phyloP scores from a whole-genome alignment of 805 yeast genomes.

The Candida insectalens region DNA sequence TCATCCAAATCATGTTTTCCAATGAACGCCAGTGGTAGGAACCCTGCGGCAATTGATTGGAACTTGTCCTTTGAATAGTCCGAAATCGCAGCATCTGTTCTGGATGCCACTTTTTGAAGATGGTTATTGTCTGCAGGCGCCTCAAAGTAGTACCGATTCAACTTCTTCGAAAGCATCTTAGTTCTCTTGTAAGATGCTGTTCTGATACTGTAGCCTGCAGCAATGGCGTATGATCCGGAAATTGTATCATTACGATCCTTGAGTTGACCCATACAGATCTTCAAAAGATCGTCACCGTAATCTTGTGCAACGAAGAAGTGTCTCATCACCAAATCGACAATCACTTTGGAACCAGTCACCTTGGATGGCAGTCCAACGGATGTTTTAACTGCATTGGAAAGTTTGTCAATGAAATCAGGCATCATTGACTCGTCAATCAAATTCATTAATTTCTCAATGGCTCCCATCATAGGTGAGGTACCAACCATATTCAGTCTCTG shows the following conservation, averaged over 20 bases:
- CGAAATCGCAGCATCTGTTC: slow-evolving; percentile 57
- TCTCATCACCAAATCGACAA: slow-evolving; percentile 54
- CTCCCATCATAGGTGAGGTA: slow-evolving; percentile 81
- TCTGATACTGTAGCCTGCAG: slow-evolving; percentile 72
- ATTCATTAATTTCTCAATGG: slow-evolving; percentile 63
- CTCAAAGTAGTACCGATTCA: slow-evolving; percentile 52
- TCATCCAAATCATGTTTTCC: slow-evolving; percentile 59
- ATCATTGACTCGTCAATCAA: slow-evolving; percentile 41
- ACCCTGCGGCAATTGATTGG: slow-evolving; percentile 47
- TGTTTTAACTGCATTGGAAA: slow-evolving; percentile 48
- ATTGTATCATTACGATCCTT: slow-evolving; percentile 66
- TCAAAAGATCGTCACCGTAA: slow-evolving; percentile 55
- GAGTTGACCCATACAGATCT: slow-evolving; percentile 47
- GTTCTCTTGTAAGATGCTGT: slow-evolving; percentile 44
- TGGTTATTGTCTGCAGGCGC: slow-evolving; percentile 14
- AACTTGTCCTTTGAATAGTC: slow-evolving; percentile 63
- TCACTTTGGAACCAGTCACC: slow-evolving; percentile 68
- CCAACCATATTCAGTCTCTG: slow-evolving; percentile 66
- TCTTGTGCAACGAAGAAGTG: slow-evolving; percentile 35
- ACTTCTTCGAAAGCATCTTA: slow-evolving; percentile 39
- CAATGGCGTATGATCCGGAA: slow-evolving; percentile 63
- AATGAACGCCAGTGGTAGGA: slow-evolving; percentile 70
- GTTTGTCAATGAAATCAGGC: slow-evolving; percentile 36
- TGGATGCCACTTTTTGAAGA: slow-evolving; percentile 41
- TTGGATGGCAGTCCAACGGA: slow-evolving; percentile 90